phyloP scores from a whole-genome alignment of 2,329 filamentous ascomycete species.

The Pseudopyricularia cyperi region DNA sequence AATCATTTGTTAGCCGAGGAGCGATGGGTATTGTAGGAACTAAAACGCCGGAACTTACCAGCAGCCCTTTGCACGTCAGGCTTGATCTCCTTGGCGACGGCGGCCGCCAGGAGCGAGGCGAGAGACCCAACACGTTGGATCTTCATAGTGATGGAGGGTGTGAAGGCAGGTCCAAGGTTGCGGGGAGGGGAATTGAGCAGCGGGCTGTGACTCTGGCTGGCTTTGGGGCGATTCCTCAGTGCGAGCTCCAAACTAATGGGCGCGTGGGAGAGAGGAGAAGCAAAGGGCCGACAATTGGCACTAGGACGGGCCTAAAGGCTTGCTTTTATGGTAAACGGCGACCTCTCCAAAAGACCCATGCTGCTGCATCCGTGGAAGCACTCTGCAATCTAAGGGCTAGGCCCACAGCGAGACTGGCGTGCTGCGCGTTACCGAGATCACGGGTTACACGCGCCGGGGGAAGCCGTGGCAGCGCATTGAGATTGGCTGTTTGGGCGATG shows the following conservation, averaged over 20 bases:
- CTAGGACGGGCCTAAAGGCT: not conserved
- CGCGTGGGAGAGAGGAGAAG: not conserved
- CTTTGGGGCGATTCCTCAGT: not conserved
- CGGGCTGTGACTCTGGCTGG: not conserved
- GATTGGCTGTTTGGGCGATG: not conserved
- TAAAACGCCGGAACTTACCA: not conserved
- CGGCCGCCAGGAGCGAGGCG: not conserved
- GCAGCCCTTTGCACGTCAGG: conserved; percentile 1
- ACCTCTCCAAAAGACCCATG: not conserved
- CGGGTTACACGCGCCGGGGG: not conserved
- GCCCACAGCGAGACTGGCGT: not conserved
- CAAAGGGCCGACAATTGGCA: not conserved
- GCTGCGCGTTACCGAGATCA: not conserved
- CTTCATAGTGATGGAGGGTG: not conserved
- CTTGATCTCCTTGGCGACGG: conserved; percentile 3
- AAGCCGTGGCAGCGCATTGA: not conserved
- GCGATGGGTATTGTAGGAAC: not conserved
- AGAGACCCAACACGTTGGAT: not conserved
- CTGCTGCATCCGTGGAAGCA: not conserved
- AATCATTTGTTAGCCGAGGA: not conserved
- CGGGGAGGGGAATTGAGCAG: not conserved
- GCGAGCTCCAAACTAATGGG: not conserved
- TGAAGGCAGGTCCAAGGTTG: not conserved
- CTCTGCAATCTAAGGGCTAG: not conserved
- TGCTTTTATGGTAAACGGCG: not conserved